phyloP scores from a whole-genome alignment of 306 rosid genomes.

The Cicer chorassanicum region DNA sequence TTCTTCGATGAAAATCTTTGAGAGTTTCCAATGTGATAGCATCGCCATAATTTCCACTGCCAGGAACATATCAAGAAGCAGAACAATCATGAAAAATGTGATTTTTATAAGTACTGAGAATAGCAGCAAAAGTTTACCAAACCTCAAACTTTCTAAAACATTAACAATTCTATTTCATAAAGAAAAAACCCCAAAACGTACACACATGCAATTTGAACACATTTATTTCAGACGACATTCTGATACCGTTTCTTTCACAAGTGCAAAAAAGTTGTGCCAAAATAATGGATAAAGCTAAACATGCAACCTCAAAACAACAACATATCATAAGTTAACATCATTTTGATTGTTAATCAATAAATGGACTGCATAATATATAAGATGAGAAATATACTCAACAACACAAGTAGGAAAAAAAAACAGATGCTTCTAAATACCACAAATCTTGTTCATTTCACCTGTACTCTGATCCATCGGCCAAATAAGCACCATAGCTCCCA shows the following conservation, averaged over 20 bases:
- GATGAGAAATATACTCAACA: conserved; percentile 28
- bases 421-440: conserved; percentile 19
- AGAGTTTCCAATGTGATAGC: conserved; percentile 48
- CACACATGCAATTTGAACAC: conserved; percentile 21
- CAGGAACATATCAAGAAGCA: conserved; percentile 34
- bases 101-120: conserved; percentile 24
- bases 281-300: conserved; percentile 24
- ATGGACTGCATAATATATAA: conserved; percentile 13
- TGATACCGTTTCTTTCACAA: background rate
- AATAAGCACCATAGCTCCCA: conserved; percentile 71
- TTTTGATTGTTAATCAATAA: background rate
- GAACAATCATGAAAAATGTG: background rate
- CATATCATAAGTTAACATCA: conserved; percentile 20
- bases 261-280: background rate
- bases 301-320: background rate
- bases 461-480: conserved; percentile 72
- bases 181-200: conserved; percentile 15
- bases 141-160: conserved; percentile 15
- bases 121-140: conserved; percentile 19
- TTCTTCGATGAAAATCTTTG: conserved; percentile 63
- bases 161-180: background rate
- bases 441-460: conserved; percentile 49
- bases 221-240: conserved; percentile 30
- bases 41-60: conserved; percentile 63
- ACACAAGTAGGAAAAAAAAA: conserved; percentile 14